phyloP scores from a whole-genome alignment of 2,329 filamentous ascomycete genomes.

The Parastagonospora nodorum region DNA sequence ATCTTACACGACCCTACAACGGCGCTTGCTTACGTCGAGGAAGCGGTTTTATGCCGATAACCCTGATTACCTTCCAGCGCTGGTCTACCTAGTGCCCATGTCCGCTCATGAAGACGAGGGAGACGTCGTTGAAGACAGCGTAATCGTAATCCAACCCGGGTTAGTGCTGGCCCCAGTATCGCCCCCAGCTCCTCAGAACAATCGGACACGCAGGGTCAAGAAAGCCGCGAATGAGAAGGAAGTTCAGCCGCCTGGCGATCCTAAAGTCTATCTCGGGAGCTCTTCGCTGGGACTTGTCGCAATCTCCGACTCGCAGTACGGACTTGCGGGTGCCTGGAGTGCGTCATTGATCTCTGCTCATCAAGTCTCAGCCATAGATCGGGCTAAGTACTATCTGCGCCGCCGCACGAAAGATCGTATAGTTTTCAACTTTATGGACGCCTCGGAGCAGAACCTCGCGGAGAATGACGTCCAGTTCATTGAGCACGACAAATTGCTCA shows the following conservation, averaged over 20 bases:
- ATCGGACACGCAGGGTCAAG: too few species aligned
- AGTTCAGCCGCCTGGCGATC: too few species aligned
- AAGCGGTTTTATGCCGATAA: slow-evolving; percentile 5
- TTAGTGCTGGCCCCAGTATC: background rate
- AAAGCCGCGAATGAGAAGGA: too few species aligned
- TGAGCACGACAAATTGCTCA: background rate
- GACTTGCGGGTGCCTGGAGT: too few species aligned
- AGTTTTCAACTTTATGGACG: background rate
- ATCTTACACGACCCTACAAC: slow-evolving; percentile 2
- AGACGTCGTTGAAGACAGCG: too few species aligned
- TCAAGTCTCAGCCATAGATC: background rate
- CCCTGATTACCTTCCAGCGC: background rate
- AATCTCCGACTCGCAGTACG: too few species aligned
- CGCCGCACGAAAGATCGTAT: slow-evolving; percentile 1
- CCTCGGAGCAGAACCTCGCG: background rate
- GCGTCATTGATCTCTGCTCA: background rate
- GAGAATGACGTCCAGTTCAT: background rate
- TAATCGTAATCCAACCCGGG: too few species aligned
- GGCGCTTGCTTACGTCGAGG: background rate
- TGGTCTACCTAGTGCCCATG: background rate
- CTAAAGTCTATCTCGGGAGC: too few species aligned
- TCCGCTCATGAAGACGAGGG: too few species aligned
- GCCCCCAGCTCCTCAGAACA: too few species aligned
- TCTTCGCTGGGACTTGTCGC: too few species aligned
- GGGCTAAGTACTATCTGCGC: slow-evolving; percentile 6